These are phyloP conservation scores for Diddensiella transvaalensis DNA, from an alignment of 805 yeast genomes.

Conservation along the genomic window DNA sequence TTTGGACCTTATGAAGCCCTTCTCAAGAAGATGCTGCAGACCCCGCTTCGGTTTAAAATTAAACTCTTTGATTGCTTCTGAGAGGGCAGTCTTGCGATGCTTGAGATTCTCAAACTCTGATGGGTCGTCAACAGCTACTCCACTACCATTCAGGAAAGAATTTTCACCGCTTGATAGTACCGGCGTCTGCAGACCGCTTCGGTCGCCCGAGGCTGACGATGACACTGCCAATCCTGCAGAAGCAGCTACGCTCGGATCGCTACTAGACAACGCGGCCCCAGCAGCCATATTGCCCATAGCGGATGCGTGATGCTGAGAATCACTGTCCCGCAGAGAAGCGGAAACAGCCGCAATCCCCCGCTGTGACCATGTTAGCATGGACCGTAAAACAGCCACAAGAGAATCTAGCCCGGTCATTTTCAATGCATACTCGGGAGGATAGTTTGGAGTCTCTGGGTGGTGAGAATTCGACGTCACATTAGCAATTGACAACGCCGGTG, in stretches of 20 bases:
- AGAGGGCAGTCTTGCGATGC: slow-evolving; percentile 73
- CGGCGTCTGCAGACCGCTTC: slow-evolving; percentile 2
- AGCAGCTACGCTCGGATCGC: slow-evolving; percentile 7
- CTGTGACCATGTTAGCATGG: slow-evolving; percentile 85
- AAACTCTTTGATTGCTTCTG: slow-evolving; percentile 75
- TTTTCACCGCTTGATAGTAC: neutral
- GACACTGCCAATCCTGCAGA: neutral
- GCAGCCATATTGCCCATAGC: slow-evolving; percentile 19
- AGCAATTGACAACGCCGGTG: slow-evolving; percentile 73
- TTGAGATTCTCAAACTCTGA: slow-evolving; percentile 81
- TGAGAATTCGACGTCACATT: slow-evolving; percentile 44
- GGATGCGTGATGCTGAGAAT: slow-evolving; percentile 2
- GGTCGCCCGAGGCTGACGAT: slow-evolving; percentile 2
- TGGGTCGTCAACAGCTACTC: slow-evolving; percentile 54
- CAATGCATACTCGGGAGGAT: slow-evolving; percentile 76
- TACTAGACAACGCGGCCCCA: slow-evolving; percentile 2
- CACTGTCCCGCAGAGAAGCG: slow-evolving; percentile 11
- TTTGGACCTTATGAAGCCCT: slow-evolving; percentile 59
- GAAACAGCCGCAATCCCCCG: slow-evolving; percentile 42
- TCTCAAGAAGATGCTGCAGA: slow-evolving; percentile 53
- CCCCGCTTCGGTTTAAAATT: slow-evolving; percentile 86
- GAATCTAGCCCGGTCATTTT: slow-evolving; percentile 78
- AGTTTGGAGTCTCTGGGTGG: slow-evolving; percentile 28
- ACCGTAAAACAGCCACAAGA: slow-evolving; percentile 75
- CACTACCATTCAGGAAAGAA: neutral